These are phyloP conservation scores for Podospora pseudopauciseta DNA, from an alignment of 495 filamentous ascomycete genomes.

Conservation along the genomic window DNA sequence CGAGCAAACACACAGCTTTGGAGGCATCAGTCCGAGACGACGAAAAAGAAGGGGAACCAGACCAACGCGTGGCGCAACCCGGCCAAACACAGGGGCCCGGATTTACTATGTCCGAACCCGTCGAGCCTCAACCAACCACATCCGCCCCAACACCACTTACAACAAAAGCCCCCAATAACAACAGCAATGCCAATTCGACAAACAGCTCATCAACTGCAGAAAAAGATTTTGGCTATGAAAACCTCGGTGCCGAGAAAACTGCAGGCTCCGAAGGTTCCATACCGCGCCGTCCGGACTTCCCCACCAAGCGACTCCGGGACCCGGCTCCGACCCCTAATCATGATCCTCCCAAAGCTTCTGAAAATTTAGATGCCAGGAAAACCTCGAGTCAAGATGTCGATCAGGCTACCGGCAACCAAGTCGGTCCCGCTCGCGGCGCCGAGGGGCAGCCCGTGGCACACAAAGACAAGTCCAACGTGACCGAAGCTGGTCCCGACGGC, in stretches of 20 bases:
- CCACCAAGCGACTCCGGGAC: slow-evolving; percentile 21
- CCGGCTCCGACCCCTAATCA: slow-evolving; percentile 1
- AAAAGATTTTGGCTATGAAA: background rate
- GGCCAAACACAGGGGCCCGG: background rate
- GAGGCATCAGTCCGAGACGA: slow-evolving; percentile 3
- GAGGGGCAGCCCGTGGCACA: slow-evolving; percentile 12
- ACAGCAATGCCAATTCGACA: background rate
- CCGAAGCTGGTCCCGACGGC: background rate
- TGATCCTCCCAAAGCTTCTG: background rate
- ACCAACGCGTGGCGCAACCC: slow-evolving; percentile 6
- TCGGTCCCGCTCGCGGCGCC: slow-evolving; percentile 21
- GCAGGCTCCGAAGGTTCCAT: slow-evolving; percentile 10
- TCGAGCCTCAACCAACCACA: slow-evolving; percentile 10
- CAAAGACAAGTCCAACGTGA: background rate
- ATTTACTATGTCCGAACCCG: background rate
- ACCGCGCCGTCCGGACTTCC: slow-evolving; percentile 22
- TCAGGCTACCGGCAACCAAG: slow-evolving; percentile 15
- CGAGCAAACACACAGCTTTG: slow-evolving; percentile 5
- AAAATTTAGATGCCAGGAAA: background rate
- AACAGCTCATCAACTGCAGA: background rate
- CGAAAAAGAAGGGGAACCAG: background rate
- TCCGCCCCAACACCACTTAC: slow-evolving; percentile 6
- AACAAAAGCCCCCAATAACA: background rate
- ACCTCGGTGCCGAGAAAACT: slow-evolving; percentile 25
- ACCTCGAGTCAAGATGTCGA: background rate